Evolutionary conservation across 1,284 basidiomycete genomes (phyloP), one percentile per base, ranked within the genome.

Genomic region (Ceratobasidium sp.): DNA sequence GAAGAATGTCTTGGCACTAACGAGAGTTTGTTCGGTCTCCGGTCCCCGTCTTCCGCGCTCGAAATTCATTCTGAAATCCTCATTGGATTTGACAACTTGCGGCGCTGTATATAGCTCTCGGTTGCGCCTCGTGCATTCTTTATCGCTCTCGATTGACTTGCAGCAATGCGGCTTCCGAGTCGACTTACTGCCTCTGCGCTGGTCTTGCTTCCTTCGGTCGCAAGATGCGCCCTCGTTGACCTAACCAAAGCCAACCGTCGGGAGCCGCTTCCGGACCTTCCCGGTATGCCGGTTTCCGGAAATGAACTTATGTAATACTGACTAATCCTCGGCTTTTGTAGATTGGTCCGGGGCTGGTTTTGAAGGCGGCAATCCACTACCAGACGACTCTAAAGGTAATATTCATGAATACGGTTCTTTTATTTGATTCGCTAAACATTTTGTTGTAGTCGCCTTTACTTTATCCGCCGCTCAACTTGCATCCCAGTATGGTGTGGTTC

Each of bases 341-440:
- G 72, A 73, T 44, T 73, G 73, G 73, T 69, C 64, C 14, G 54
- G 61, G n/a, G 73, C 47, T 26, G 73, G 73, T 11, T 73, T 69
- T 35, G 73, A 73, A 57, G 73, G 73, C 11, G 64, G 58, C 3
- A 62, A 62, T 4, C 30, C 73, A 7, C 47, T 73, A 7, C 73
- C 73, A 4, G 73, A 73, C 28, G 43, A 73, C 32, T 73, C 64
- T 3, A 64, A 69, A 26, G 66, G 66, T 69, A n/a, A 13, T 47
- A 26, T 38, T n/a, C n/a, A n/a, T n/a, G n/a, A n/a, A n/a, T n/a
- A n/a, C n/a, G n/a, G n/a, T n/a, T n/a, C n/a, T n/a, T n/a, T n/a
- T n/a, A n/a, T n/a, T n/a, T n/a, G n/a, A n/a, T n/a, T n/a, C n/a
- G n/a, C n/a, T n/a, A n/a, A n/a, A n/a, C n/a, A n/a, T 38, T 38